phyloP scores from a whole-genome alignment of 345 rosid species.

The Hibiscus trionum region DNA sequence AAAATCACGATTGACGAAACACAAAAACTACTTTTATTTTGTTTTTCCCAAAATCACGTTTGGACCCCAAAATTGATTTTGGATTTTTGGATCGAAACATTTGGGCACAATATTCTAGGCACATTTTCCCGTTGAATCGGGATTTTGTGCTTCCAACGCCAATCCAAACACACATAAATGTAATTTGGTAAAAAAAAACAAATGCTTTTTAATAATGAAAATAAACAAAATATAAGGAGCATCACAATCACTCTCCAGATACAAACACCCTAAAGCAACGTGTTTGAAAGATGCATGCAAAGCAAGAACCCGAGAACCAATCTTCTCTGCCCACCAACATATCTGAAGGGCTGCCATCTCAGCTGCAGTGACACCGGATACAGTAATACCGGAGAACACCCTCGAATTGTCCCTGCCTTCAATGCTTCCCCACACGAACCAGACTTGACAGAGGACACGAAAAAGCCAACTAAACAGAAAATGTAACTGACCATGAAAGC shows the following conservation, averaged over 20 bases:
- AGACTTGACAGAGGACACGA: slow-evolving; percentile 31
- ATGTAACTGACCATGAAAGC: slow-evolving; percentile 35
- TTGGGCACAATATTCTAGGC: no score
- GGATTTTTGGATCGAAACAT: no score
- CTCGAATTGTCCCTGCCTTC: slow-evolving; percentile 21
- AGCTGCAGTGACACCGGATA: slow-evolving; percentile 5
- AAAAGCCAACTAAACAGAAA: slow-evolving; percentile 36
- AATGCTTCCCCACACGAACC: slow-evolving; percentile 23
- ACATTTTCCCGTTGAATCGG: no score
- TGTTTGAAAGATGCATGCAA: slow-evolving; percentile 24
- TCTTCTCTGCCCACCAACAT: slow-evolving; percentile 21
- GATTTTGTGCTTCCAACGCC: no score
- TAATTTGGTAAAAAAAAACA: neutral
- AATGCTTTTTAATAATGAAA: slow-evolving; percentile 25
- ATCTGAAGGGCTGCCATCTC: slow-evolving; percentile 18
- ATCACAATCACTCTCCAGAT: slow-evolving; percentile 54
- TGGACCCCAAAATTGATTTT: no score
- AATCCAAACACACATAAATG: no score
- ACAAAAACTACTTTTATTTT: no score
- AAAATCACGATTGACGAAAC: no score
- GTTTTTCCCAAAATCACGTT: no score
- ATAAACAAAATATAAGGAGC: slow-evolving; percentile 17
- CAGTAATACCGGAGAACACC: slow-evolving; percentile 16
- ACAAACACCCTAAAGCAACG: slow-evolving; percentile 34
- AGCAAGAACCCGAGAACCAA: slow-evolving; percentile 18